Evolutionary conservation across 495 filamentous ascomycete species (phyloP).

Genomic region (Penicillium lividum): DNA sequence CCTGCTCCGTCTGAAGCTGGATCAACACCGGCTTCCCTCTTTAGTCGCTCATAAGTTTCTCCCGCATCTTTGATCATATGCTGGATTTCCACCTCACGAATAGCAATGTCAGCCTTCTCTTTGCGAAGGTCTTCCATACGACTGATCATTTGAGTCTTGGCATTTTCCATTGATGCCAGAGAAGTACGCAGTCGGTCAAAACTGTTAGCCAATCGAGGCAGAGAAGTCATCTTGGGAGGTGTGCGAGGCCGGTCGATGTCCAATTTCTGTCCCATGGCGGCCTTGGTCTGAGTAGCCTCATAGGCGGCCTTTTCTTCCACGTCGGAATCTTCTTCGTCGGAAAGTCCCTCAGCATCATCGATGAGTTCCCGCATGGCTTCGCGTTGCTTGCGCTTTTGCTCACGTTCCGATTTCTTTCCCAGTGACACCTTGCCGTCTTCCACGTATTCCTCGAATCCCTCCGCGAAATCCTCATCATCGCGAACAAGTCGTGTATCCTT

Average conservation of each 20-base stretch:
- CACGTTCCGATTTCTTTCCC: constrained; percentile 77
- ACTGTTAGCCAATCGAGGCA: constrained; percentile 54
- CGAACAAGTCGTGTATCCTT: constrained; percentile 70
- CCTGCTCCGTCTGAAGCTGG: constrained; percentile 28
- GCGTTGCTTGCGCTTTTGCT: constrained; percentile 63
- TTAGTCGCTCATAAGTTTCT: constrained; percentile 69
- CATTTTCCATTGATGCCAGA: constrained; percentile 57
- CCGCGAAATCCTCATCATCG: constrained; percentile 92
- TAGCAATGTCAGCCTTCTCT: constrained; percentile 69
- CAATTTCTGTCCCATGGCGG: constrained; percentile 70
- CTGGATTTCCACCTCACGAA: constrained; percentile 80
- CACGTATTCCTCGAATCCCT: constrained; percentile 92
- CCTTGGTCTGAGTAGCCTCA: constrained; percentile 82
- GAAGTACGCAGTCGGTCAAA: constrained; percentile 52
- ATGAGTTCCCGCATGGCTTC: constrained; percentile 85
- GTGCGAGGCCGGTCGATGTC: constrained; percentile 50
- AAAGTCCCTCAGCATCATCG: constrained; percentile 67
- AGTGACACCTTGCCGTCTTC: constrained; percentile 80
- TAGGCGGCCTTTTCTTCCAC: constrained; percentile 80
- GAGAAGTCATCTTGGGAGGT: constrained; percentile 59
- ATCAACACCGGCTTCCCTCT: constrained; percentile 51
- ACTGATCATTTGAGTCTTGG: constrained; percentile 52
- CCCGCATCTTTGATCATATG: constrained; percentile 77
- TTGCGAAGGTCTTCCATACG: constrained; percentile 61
- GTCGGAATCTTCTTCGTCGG: constrained; percentile 74